Conservation (phyloP, 129 eudicot species). For the Mikania micrantha region DNA sequence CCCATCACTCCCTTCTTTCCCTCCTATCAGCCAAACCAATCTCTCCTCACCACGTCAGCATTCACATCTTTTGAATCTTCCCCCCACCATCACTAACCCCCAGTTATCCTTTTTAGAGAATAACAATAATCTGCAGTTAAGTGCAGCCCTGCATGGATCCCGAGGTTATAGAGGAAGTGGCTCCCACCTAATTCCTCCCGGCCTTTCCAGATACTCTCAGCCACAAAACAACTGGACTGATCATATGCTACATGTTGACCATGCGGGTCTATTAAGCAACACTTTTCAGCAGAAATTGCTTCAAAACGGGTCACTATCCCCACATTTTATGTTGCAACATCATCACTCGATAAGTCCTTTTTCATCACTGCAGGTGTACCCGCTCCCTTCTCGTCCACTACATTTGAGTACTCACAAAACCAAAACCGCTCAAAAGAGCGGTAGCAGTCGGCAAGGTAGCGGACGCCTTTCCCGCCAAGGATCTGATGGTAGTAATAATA, state of each 20-base stretch:
- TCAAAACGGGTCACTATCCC: constrained; percentile 56
- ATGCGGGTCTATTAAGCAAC: constrained; percentile 60
- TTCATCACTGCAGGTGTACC: constrained; percentile 46
- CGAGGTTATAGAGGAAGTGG: constrained; percentile 42
- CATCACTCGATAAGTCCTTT: constrained; percentile 55
- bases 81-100: constrained; percentile 39
- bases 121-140: constrained; percentile 38
- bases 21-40: constrained; percentile 52
- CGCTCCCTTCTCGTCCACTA: constrained; percentile 52
- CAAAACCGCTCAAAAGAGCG: constrained; percentile 39
- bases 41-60: constrained; percentile 43
- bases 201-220: constrained; percentile 38
- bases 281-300: constrained; percentile 60
- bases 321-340: constrained; percentile 43
- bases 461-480: constrained; percentile 60
- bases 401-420: constrained; percentile 53
- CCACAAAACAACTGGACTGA: constrained; percentile 58
- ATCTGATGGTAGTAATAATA: constrained; percentile 58
- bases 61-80: constrained; percentile 36
- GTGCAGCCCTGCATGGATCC: constrained; percentile 45
- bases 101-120: constrained; percentile 48
- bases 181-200: constrained; percentile 43
- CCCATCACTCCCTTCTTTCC: constrained; percentile 63
- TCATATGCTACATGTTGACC: constrained; percentile 65
- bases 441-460: constrained; percentile 37